Evolutionary conservation across 306 rosid species (phyloP).

Genomic region (Medicago arabica): DNA sequence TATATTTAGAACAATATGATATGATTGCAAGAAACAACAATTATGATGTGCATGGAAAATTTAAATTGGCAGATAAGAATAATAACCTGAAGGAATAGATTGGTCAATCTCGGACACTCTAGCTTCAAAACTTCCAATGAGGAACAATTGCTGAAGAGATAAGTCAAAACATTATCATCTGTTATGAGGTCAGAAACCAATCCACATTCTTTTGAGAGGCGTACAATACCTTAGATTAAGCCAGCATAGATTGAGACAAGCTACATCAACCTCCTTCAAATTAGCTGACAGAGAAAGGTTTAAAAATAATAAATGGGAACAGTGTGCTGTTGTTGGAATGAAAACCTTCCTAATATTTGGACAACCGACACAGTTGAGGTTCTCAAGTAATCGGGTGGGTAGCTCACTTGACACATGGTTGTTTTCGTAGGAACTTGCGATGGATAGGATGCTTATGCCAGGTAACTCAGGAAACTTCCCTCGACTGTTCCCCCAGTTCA

Average conservation of each 20-base stretch:
- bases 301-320: conserved; percentile 65
- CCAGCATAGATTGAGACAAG: conserved; percentile 87
- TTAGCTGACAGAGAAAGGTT: conserved; percentile 86
- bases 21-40: conserved; percentile 11
- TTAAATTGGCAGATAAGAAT: conserved; percentile 22
- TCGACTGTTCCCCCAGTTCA: conserved; percentile 75
- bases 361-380: conserved; percentile 95
- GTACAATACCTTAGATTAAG: conserved; percentile 81
- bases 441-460: conserved; percentile 42
- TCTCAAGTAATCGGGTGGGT: conserved; percentile 79
- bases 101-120: conserved; percentile 82
- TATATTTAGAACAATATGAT: background rate
- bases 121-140: conserved; percentile 88
- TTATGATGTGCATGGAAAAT: conserved; percentile 1
- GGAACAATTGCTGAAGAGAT: conserved; percentile 73
- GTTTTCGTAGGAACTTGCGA: conserved; percentile 47
- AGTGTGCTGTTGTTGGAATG: conserved; percentile 84
- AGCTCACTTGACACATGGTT: conserved; percentile 54
- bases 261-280: conserved; percentile 88
- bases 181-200: conserved; percentile 30
- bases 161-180: conserved; percentile 36
- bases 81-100: conserved; percentile 90
- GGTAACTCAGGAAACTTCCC: conserved; percentile 51
- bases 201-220: background rate
- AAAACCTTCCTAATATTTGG: conserved; percentile 85